Conservation (phyloP, 1,284 basidiomycete genomes). For the Tilletia horrida region DNA sequence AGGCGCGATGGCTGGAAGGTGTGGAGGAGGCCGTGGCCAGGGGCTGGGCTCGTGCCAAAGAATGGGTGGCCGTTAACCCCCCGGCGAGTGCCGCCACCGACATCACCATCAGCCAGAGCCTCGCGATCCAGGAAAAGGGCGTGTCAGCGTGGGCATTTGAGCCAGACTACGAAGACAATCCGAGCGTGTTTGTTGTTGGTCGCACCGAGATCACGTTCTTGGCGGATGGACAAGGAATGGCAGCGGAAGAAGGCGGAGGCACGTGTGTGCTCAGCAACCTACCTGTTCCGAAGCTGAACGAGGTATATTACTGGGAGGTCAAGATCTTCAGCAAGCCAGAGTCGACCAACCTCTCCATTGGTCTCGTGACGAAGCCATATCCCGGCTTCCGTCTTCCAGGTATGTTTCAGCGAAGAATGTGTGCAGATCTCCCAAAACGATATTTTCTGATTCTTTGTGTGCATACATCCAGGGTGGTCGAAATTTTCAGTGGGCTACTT, state of each 20-base stretch:
- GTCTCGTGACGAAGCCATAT: conserved; percentile 53
- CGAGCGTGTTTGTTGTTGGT: conserved; percentile 50
- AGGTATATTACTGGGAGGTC: conserved; percentile 55
- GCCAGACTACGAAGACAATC: conserved; percentile 53
- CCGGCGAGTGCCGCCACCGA: conserved; percentile 46
- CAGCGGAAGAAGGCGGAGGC: conserved; percentile 51
- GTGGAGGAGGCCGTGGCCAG: conserved; percentile 68
- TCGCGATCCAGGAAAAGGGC: conserved; percentile 54
- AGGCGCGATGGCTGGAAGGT: conserved; percentile 86
- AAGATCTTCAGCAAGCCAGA: conserved; percentile 55
- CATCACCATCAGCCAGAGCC: conserved; percentile 53
- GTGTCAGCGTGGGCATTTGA: conserved; percentile 54
- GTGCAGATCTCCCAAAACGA: background rate
- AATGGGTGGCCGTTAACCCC: conserved; percentile 59
- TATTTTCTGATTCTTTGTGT: background rate
- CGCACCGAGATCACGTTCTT: conserved; percentile 54
- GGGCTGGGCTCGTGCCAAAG: conserved; percentile 81
- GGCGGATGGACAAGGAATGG: conserved; percentile 53
- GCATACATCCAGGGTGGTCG: conserved; percentile 63
- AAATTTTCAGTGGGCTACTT: conserved; percentile 94
- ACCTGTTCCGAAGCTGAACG: conserved; percentile 54
- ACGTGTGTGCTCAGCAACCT: conserved; percentile 53
- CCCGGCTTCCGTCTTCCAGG: conserved; percentile 47
- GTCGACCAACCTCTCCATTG: conserved; percentile 45
- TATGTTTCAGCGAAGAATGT: background rate